Base-by-base conservation (phyloP, 2,329 filamentous ascomycete genomes). In the Aspergillus luchuensis region DNA sequence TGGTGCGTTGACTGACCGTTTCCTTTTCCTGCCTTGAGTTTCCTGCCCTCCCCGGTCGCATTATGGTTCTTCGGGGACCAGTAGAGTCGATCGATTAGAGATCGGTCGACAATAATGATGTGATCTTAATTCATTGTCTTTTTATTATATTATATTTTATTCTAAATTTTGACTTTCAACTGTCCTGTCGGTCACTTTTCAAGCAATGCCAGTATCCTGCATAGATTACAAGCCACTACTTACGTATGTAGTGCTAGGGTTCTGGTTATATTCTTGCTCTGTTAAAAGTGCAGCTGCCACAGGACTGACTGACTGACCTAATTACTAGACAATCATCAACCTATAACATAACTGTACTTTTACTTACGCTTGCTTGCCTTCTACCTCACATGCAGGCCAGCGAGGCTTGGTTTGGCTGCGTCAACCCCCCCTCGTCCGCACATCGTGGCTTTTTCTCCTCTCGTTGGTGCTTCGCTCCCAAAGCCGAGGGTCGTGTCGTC, bases 401-500 rank as follows among this genome's bases (percentile, higher is more conserved):
- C 53, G 41, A 56, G 53, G 53, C 53, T 56, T 56, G 53, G 28
- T 56, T 7, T 36, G 3, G 47, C 28, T 56, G 53, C 41, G 25
- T 56, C 28, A 45, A 56, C 30, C n/a, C 19, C 50, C 50, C 13
- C n/a, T 33, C 43, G 17, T 57, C 41, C 48, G 11, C 45, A 17
- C 21, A 17, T 39, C 47, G 11, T 25, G 15, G 45, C n/a, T 21
- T 57, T 36, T n/a, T 13, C 15, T 43, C 19, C 23, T 57, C 38
- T 57, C 21, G 43, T 33, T 36, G 52, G 8, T 38, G 8, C 25
- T 45, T 21, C 56, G 11, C 36, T 49, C 48, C 39, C 47, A 48
- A 50, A 33, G 15, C 50, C 58, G 28, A 56, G 25, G 54, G 58
- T 62, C 56, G 45, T 66, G 64, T 63, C 64, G 63, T 66, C 64